Conservation (phyloP, 768 basidiomycete species). For the Sporobolomyces pararoseus region DNA sequence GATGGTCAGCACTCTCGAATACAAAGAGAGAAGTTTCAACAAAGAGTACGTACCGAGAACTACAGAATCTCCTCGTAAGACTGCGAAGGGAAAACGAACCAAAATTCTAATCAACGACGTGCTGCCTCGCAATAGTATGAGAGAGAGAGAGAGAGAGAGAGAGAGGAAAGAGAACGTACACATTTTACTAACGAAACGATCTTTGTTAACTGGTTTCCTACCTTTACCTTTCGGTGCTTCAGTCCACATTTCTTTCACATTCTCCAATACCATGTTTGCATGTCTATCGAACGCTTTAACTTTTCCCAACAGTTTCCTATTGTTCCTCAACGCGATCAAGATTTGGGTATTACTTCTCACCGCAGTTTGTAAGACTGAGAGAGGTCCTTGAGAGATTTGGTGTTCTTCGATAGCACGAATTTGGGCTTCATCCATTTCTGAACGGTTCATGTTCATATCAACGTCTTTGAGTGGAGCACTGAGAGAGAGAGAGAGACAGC, state of each 20-base stretch:
- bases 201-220: constrained; percentile 98
- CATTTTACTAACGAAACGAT: constrained; percentile 99
- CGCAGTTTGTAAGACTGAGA: constrained; percentile 93
- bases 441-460: constrained; percentile 56
- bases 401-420: constrained; percentile 94
- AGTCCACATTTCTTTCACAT: constrained; percentile 93
- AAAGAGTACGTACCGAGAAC: constrained; percentile 68
- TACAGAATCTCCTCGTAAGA: constrained; percentile 84
- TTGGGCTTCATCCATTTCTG: constrained; percentile 95
- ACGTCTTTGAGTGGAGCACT: constrained; percentile 1
- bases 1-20: no score
- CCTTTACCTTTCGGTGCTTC: constrained; percentile 96
- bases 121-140: no score
- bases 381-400: constrained; percentile 92
- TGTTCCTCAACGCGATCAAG: constrained; percentile 92
- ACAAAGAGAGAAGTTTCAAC: background rate
- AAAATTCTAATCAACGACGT: background rate
- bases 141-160: background rate
- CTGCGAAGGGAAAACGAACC: constrained; percentile 21
- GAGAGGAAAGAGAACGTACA: constrained; percentile 61
- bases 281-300: constrained; percentile 95
- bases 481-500: background rate
- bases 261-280: constrained; percentile 98
- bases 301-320: constrained; percentile 74
- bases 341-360: constrained; percentile 97